Evolutionary conservation across 306 rosid genomes (phyloP), one percentile per base, ranked within the genome.

Genomic region (Vicia villosa): DNA sequence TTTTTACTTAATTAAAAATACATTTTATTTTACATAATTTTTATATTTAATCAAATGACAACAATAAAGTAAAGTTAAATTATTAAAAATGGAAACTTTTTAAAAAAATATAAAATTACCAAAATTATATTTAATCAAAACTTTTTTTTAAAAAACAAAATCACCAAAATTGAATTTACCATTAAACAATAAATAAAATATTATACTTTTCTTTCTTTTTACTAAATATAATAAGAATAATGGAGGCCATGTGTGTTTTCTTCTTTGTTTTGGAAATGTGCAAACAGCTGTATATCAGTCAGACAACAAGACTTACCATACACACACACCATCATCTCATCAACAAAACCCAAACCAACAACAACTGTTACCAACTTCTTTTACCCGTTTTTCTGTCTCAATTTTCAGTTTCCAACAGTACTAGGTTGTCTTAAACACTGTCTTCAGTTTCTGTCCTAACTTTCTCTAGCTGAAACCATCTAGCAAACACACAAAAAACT

Each of bases 381-480:
- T 47, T 15, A 4, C 16, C 40, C 3, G 21, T 67, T 43, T 12
- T 42, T 43, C 5, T 38, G 40, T 32, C 45, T 37, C 1, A 12
- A 24, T n/a, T 75, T 60, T 75, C 43, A 21, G 4, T 52, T 58
- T 47, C 63, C 5, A 74, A 73, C 52, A 77, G 43, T 75, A 50
- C 76, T 74, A 72, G 73, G 81, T 75, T 85, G 72, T 65, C 80
- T 22, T 21, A 37, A 36, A 69, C 72, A 49, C 28, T 54, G 86
- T 56, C 55, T 77, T 55, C 47, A n/a, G 70, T 68, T 81, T 78
- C 77, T 62, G 46, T 46, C 55, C 16, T 19, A 51, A 51, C 72
- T 36, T 67, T 74, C 59, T 58, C 75, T 41, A 66, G 59, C 76
- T 59, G 59, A 49, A 62, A 42, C 75, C 57, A 67, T 63, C 62